Conservation (phyloP, 306 rosid species). For the Bauhinia variegata region DNA sequence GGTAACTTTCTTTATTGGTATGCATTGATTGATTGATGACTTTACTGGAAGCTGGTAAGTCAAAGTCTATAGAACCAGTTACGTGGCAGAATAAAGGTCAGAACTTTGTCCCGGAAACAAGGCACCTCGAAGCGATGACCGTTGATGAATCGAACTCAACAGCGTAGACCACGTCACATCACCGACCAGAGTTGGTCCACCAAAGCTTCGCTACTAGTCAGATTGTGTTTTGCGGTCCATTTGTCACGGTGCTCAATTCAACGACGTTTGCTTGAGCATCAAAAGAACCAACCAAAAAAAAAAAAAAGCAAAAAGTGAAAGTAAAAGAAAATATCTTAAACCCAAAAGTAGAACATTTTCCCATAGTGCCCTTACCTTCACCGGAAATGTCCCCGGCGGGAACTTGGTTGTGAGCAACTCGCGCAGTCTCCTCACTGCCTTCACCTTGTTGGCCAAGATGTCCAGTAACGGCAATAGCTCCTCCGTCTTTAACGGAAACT, state of each 20-base stretch:
- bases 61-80: too few species aligned
- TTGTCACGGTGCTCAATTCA: slow-evolving; percentile 28
- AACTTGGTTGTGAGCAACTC: slow-evolving; percentile 93
- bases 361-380: slow-evolving; percentile 65
- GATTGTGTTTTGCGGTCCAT: slow-evolving; percentile 15
- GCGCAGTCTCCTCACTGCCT: slow-evolving; percentile 89
- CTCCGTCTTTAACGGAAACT: slow-evolving; percentile 93
- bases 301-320: slow-evolving; percentile 25
- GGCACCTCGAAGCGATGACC: background rate
- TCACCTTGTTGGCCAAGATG: slow-evolving; percentile 88
- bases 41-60: too few species aligned
- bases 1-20: too few species aligned
- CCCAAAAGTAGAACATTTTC: slow-evolving; percentile 15
- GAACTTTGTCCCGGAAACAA: background rate
- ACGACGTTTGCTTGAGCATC: slow-evolving; percentile 36
- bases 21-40: too few species aligned
- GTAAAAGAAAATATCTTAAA: background rate
- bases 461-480: slow-evolving; percentile 86
- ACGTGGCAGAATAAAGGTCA: too few species aligned
- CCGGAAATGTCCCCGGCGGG: slow-evolving; percentile 94
- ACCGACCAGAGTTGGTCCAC: slow-evolving; percentile 33
- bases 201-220: slow-evolving; percentile 40
- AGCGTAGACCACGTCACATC: slow-evolving; percentile 22
- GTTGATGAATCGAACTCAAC: slow-evolving; percentile 21
- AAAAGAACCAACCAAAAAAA: slow-evolving; percentile 45